Base-by-base conservation (phyloP, 202 grass and related monocot species). In the Carex arenaria region DNA sequence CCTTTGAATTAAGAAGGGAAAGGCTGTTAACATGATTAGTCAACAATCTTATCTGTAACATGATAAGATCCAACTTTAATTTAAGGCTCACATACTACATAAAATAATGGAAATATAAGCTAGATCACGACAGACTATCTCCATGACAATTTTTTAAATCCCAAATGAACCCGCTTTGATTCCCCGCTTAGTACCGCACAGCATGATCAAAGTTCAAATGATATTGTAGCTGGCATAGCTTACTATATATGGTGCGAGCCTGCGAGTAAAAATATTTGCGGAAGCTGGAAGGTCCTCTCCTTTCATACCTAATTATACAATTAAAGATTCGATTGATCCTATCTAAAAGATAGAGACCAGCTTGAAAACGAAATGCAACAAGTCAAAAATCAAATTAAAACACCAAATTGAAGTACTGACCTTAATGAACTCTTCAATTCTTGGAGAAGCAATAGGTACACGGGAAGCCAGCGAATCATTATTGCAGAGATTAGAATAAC, bases 131-230 rank as follows among this genome's bases (percentile, higher is more conserved):
- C 7, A 10, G 22, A 74, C 23, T 28, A 30, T 30, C 23, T 19
- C 5, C 19, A 17, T 15, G 15, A 23, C 70, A 53, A 52, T 53
- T 15, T 70, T 53, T 53, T 74, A 17, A 31, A 53, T 20, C 45
- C 5, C 1, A 10, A 30, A 4, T 53, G 13, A 20, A 30, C 52
- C 20, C 5, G 70, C 19, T 60, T 80, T 42, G 54, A 61, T 80
- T 62, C 56, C 55, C 62, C 54, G 22, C 4, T 4, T 22, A 79
- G 5, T n/a, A 43, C 19, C 11, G 53, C 67, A 47, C 12, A 62
- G 59, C 77, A 43, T 62, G 77, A 64, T 63, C 77, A 61, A 63
- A 64, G 28, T 23, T 80, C 14, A 64, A 64, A 64, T 22, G 64
- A 13, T 64, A 26, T 47, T 40, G 20, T 45, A 59, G 23, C 26